Conservation (phyloP, 108 stramenopile genomes). For the Cyclostephanos tholiformis region DNA sequence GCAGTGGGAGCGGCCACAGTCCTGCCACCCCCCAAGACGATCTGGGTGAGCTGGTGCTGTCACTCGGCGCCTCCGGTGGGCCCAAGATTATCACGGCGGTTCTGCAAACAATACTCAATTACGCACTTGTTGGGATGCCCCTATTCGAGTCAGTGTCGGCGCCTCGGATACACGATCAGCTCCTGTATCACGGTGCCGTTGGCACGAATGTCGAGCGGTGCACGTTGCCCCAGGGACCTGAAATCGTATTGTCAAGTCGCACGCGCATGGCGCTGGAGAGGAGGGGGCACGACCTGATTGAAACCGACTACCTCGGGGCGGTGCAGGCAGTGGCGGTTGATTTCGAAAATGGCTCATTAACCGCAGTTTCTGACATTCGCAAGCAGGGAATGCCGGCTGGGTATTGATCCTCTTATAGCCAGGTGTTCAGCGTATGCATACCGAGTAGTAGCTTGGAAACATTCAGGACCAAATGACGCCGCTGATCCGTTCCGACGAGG, state of each 20-base stretch:
- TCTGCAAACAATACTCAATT: slow-evolving; percentile 71
- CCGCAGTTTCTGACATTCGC: slow-evolving; percentile 74
- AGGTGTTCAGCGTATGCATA: too few species aligned
- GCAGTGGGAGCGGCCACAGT: too few species aligned
- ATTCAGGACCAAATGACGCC: too few species aligned
- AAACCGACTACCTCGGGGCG: slow-evolving; percentile 64
- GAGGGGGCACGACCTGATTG: slow-evolving; percentile 56
- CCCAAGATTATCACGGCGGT: slow-evolving; percentile 85
- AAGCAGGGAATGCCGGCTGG: slow-evolving; percentile 77
- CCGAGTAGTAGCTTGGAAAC: too few species aligned
- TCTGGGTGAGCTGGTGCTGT: slow-evolving; percentile 52
- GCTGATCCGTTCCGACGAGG: too few species aligned
- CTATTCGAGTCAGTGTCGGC: slow-evolving; percentile 59
- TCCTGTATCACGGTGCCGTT: slow-evolving; percentile 65
- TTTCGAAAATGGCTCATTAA: slow-evolving; percentile 54
- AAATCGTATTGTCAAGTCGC: slow-evolving; percentile 45
- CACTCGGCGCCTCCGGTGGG: slow-evolving; percentile 76
- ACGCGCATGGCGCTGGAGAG: slow-evolving; percentile 51
- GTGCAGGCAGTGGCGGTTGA: slow-evolving; percentile 77
- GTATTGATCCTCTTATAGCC: slow-evolving; percentile 39
- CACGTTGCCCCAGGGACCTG: slow-evolving; percentile 47
- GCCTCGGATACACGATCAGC: slow-evolving; percentile 81
- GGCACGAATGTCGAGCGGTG: slow-evolving; percentile 31
- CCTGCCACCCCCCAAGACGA: neutral
- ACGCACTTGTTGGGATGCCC: slow-evolving; percentile 62